Conservation (phyloP, 495 filamentous ascomycete species). For the Aspergillus incahuasiensis region DNA sequence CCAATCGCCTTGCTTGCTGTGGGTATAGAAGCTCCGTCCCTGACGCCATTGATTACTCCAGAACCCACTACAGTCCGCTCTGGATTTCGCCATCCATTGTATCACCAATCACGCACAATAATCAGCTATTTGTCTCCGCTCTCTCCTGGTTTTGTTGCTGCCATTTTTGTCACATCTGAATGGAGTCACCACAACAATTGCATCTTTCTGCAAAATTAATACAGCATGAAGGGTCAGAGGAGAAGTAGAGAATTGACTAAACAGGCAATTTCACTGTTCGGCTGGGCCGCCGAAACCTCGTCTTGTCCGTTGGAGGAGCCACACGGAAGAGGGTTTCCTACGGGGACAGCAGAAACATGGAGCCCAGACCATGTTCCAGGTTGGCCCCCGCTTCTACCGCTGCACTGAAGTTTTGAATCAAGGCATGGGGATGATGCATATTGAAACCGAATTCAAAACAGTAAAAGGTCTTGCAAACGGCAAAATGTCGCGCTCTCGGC, state of each 20-base stretch:
- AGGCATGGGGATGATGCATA: neutral
- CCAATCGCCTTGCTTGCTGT: constrained; percentile 10
- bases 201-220: neutral
- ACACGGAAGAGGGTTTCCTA: neutral
- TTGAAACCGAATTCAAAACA: neutral
- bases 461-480: neutral
- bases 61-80: constrained; percentile 3
- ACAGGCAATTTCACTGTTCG: neutral
- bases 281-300: neutral
- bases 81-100: neutral
- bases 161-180: neutral
- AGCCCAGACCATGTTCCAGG: neutral
- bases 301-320: neutral
- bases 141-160: constrained; percentile 10
- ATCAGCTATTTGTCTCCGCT: neutral
- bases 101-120: neutral
- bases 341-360: neutral
- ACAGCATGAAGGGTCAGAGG: neutral
- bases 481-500: neutral
- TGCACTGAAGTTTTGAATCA: neutral
- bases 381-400: neutral
- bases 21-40: constrained; percentile 13
- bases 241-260: neutral
- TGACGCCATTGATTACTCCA: constrained; percentile 18
- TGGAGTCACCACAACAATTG: neutral